phyloP scores from a whole-genome alignment of 495 filamentous ascomycete species.

The Podospora pseudoanserina region DNA sequence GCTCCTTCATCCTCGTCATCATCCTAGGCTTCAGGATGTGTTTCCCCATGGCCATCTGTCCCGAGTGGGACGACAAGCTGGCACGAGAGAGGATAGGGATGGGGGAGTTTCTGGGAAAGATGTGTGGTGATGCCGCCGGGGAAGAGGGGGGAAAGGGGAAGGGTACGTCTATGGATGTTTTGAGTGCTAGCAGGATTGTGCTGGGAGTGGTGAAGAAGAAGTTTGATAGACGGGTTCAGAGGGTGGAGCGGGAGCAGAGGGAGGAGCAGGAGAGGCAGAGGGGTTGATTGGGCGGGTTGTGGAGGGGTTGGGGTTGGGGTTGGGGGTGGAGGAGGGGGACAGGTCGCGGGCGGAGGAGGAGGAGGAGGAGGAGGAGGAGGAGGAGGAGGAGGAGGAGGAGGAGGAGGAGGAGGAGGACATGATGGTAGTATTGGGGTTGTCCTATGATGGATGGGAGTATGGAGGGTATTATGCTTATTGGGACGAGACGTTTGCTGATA shows the following conservation, averaged over 20 bases:
- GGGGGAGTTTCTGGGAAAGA: constrained; percentile 17
- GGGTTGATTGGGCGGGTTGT: not conserved
- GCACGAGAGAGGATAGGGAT: constrained; percentile 20
- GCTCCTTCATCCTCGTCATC: constrained; percentile 33
- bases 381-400: constrained; percentile 1
- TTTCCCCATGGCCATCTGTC: constrained; percentile 36
- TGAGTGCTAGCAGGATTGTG: constrained; percentile 40
- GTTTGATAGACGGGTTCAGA: constrained; percentile 35
- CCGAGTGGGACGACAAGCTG: constrained; percentile 36
- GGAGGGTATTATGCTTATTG: constrained; percentile 40
- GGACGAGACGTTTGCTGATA: constrained; percentile 33
- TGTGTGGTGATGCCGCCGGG: constrained; percentile 19
- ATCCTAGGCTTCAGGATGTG: constrained; percentile 43
- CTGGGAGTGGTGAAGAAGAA: constrained; percentile 38
- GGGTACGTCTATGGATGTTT: constrained; percentile 27
- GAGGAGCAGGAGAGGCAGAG: constrained; percentile 10
- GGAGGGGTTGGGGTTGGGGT: not conserved
- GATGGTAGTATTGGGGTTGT: constrained; percentile 28
- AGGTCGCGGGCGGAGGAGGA: not conserved
- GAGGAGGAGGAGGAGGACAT: constrained; percentile 7
- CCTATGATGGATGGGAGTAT: constrained; percentile 48
- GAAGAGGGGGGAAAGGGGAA: constrained; percentile 12
- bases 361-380: constrained; percentile 6
- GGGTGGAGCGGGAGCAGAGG: constrained; percentile 25
- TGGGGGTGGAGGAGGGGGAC: constrained; percentile 4